These are phyloP conservation scores for Erodium texanum DNA, from an alignment of 441 rosid genomes.

Conservation along the genomic window DNA sequence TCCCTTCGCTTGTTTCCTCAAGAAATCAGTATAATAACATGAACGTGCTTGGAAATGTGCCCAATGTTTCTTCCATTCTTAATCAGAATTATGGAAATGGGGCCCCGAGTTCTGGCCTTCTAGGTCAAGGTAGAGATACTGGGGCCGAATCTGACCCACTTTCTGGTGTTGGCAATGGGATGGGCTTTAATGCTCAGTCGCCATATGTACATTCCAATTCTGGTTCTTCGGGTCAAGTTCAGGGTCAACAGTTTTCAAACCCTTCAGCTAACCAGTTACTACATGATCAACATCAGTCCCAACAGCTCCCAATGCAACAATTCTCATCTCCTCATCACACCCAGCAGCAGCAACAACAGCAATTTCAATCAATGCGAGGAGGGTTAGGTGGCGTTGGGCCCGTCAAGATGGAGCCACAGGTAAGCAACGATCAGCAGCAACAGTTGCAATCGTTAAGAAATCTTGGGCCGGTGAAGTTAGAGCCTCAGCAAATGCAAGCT, in stretches of 20 bases:
- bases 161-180: slow-evolving; percentile 49
- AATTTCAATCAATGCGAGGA: slow-evolving; percentile 48
- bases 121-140: slow-evolving; percentile 49
- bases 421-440: slow-evolving; percentile 41
- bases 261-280: slow-evolving; percentile 47
- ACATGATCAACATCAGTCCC: slow-evolving; percentile 64
- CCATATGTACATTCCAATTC: slow-evolving; percentile 58
- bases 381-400: slow-evolving; percentile 60
- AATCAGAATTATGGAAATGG: slow-evolving; percentile 82
- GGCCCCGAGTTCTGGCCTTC: slow-evolving; percentile 18
- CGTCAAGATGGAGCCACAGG: slow-evolving; percentile 79
- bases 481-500: slow-evolving; percentile 54
- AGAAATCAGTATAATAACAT: slow-evolving; percentile 60
- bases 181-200: slow-evolving; percentile 50
- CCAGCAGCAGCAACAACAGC: slow-evolving; percentile 49
- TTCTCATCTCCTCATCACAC: slow-evolving; percentile 33
- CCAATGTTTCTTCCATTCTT: slow-evolving; percentile 58
- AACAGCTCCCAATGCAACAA: slow-evolving; percentile 49
- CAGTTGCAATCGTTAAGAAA: slow-evolving; percentile 54
- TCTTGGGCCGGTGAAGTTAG: slow-evolving; percentile 57
- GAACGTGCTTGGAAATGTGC: slow-evolving; percentile 73
- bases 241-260: slow-evolving; percentile 62
- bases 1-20: slow-evolving; percentile 62
- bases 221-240: slow-evolving; percentile 57
- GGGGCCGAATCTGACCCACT: slow-evolving; percentile 76